These are phyloP conservation scores for Macrolepiota albuminosa DNA, from an alignment of 768 basidiomycete genomes.

Conservation along the genomic window DNA sequence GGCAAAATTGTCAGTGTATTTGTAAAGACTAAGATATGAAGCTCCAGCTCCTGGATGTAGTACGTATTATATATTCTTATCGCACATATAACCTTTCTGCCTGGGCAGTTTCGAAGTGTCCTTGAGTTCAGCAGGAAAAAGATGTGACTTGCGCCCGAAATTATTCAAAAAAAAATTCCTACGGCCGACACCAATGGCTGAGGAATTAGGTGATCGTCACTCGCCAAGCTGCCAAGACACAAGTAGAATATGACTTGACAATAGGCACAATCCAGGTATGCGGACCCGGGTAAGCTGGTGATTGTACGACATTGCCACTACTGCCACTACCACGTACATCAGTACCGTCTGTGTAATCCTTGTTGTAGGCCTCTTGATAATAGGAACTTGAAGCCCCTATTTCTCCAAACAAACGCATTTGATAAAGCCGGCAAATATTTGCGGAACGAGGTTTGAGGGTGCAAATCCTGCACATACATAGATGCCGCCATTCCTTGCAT, in stretches of 20 bases:
- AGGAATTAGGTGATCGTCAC: not conserved
- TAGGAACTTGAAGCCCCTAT: not conserved
- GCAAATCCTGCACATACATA: no score
- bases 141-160: not conserved
- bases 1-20: not conserved
- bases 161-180: not conserved
- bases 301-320: not conserved
- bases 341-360: not conserved
- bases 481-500: no score
- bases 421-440: no score
- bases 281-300: not conserved
- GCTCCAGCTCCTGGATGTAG: conserved; percentile 10
- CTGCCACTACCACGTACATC: not conserved
- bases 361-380: not conserved
- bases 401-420: no score
- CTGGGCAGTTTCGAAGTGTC: not conserved
- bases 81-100: not conserved
- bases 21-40: not conserved
- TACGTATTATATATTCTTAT: conserved; percentile 30
- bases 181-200: not conserved
- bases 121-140: not conserved
- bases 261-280: not conserved
- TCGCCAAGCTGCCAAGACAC: not conserved
- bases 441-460: no score
- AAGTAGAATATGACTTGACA: not conserved